Evolutionary conservation across 2,329 filamentous ascomycete genomes (phyloP).

Genomic region (Paecilomyces fulvus): DNA sequence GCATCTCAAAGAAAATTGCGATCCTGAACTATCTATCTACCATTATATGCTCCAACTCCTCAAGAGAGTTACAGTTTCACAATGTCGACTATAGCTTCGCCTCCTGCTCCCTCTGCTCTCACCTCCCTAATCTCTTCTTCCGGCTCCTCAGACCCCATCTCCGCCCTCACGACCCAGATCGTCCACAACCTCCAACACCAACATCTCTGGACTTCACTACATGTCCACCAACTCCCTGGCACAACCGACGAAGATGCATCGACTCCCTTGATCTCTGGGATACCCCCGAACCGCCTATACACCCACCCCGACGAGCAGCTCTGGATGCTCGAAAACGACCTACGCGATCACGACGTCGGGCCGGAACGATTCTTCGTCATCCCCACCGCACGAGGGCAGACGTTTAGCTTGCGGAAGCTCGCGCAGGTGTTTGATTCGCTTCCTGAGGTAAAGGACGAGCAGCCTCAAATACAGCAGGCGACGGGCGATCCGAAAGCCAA

Average conservation of each 20-base stretch:
- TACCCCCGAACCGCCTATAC: constrained; percentile 53
- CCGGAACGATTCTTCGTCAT: constrained; percentile 52
- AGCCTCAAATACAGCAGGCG: constrained; percentile 1
- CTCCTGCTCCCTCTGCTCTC: constrained; percentile 29
- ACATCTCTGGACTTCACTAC: constrained; percentile 52
- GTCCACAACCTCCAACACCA: constrained; percentile 57
- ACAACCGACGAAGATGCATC: constrained; percentile 5
- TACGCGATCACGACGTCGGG: constrained; percentile 38
- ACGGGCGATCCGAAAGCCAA: constrained; percentile 11
- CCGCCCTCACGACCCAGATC: constrained; percentile 49
- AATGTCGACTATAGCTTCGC: constrained; percentile 2
- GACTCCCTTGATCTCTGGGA: constrained; percentile 49
- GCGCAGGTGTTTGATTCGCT: constrained; percentile 50
- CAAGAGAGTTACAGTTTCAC: neutral
- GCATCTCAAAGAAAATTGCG: neutral
- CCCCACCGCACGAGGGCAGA: constrained; percentile 50
- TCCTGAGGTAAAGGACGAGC: constrained; percentile 14
- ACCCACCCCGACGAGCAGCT: constrained; percentile 58
- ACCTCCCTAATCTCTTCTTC: constrained; percentile 30
- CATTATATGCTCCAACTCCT: constrained; percentile 9
- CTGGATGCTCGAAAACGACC: constrained; percentile 46
- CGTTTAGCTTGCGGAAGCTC: constrained; percentile 49
- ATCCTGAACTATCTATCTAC: neutral
- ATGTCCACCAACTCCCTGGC: constrained; percentile 31
- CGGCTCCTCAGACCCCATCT: constrained; percentile 16